These are phyloP conservation scores for Fraxinus dipetala DNA, from an alignment of 305 asterid species.

Conservation along the genomic window DNA sequence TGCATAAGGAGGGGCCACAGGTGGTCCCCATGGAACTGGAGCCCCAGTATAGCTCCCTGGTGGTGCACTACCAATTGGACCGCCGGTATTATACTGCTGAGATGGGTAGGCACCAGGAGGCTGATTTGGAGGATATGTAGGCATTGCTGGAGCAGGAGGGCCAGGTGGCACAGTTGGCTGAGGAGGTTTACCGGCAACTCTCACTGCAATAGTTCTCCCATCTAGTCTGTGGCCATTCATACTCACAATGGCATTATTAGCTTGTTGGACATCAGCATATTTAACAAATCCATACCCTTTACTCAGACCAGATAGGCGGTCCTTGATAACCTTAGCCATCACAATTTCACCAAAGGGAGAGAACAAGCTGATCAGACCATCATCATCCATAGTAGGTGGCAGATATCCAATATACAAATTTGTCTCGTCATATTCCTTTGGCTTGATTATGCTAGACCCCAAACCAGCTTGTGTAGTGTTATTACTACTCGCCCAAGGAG, in stretches of 20 bases:
- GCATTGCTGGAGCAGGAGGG: slow-evolving; percentile 67
- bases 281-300: slow-evolving; percentile 97
- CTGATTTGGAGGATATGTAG: slow-evolving; percentile 63
- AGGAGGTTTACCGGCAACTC: slow-evolving; percentile 93
- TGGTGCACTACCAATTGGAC: slow-evolving; percentile 57
- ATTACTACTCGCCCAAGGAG: slow-evolving; percentile 74
- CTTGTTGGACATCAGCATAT: slow-evolving; percentile 80
- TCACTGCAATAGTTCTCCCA: slow-evolving; percentile 92
- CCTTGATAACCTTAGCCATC: slow-evolving; percentile 96
- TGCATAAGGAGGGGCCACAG: slow-evolving; percentile 58
- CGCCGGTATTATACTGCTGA: slow-evolving; percentile 76
- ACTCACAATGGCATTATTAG: slow-evolving; percentile 78
- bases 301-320: slow-evolving; percentile 66
- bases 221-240: slow-evolving; percentile 91
- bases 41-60: slow-evolving; percentile 57
- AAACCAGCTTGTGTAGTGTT: slow-evolving; percentile 51
- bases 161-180: slow-evolving; percentile 82
- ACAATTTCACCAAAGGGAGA: slow-evolving; percentile 86
- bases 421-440: slow-evolving; percentile 83
- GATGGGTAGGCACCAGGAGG: slow-evolving; percentile 65
- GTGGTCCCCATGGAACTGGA: slow-evolving; percentile 75
- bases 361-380: slow-evolving; percentile 71
- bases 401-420: slow-evolving; percentile 82
- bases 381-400: slow-evolving; percentile 91
- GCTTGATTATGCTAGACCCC: slow-evolving; percentile 54